A percentile compares a stretch with the other conserved stretches of the same genome.
These are phyloP conservation scores for Chimonanthus praecox DNA, from an alignment of 164 flowering plant genomes.

Conservation along the genomic window DNA sequence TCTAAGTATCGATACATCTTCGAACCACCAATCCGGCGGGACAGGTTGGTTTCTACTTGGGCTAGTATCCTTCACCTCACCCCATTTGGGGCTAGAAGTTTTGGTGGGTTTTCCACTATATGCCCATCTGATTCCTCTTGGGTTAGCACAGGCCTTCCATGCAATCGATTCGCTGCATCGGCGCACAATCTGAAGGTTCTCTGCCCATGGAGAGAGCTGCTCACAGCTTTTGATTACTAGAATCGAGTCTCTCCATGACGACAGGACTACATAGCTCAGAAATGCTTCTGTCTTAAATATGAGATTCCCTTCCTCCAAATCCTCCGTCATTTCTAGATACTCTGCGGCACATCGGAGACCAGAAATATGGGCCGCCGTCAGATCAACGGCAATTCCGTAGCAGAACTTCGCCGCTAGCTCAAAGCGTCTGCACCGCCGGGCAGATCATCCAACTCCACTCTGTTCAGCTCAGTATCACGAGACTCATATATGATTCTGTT, in stretches of 20 bases:
- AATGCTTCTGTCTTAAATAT: constrained; percentile 93
- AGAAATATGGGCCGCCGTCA: constrained; percentile 76
- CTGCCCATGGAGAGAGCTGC: constrained; percentile 80
- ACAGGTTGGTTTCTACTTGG: constrained; percentile 55
- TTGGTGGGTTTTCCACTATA: constrained; percentile 56
- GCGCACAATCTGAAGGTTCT: constrained; percentile 77
- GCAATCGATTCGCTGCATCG: constrained; percentile 89
- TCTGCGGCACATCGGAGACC: constrained; percentile 89
- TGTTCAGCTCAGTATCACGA: constrained; percentile 37
- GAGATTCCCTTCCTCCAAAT: constrained; percentile 87
- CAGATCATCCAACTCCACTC: constrained; percentile 54
- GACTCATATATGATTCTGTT: constrained; percentile 71
- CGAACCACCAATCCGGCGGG: constrained; percentile 95
- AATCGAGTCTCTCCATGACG: constrained; percentile 92
- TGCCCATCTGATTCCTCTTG: constrained; percentile 72
- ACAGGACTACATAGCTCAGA: constrained; percentile 72
- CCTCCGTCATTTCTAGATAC: constrained; percentile 93
- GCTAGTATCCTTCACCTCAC: constrained; percentile 55
- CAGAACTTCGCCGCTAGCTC: constrained; percentile 87
- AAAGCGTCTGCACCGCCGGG: constrained; percentile 79
- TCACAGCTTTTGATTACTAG: constrained; percentile 77
- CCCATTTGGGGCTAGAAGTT: constrained; percentile 61
- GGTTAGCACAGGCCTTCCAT: constrained; percentile 91
- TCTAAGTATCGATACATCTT: constrained; percentile 70
- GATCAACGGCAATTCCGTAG: constrained; percentile 77